Percentiles rank a stretch among this genome's conserved stretches.
These are phyloP conservation scores for Fusarium sp. DNA, from an alignment of 2,329 filamentous ascomycete genomes.

Conservation along the genomic window DNA sequence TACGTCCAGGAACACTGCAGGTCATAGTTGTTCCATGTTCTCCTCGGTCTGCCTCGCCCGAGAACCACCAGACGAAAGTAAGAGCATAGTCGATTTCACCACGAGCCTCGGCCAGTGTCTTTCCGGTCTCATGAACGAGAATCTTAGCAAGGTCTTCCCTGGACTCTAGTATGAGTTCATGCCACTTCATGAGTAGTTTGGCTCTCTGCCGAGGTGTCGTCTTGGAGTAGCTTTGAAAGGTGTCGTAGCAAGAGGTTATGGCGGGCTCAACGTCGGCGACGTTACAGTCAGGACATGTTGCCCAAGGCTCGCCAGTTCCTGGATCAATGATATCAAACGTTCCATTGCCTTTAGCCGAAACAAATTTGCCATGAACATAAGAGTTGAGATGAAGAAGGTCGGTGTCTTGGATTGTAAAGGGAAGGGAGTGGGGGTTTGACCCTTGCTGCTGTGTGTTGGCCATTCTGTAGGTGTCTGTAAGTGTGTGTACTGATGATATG, in stretches of 20 bases:
- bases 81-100: conserved; percentile 68
- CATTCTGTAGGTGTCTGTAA: background rate
- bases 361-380: conserved; percentile 2
- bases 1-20: background rate
- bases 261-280: conserved; percentile 46
- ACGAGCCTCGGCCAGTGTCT: conserved; percentile 64
- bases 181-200: conserved; percentile 53
- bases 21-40: conserved; percentile 62
- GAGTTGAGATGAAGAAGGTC: background rate
- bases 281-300: conserved; percentile 7
- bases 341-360: background rate
- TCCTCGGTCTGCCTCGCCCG: conserved; percentile 60
- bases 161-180: conserved; percentile 47
- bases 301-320: background rate
- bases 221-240: conserved; percentile 50
- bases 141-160: conserved; percentile 53
- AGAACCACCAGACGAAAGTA: conserved; percentile 68
- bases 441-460: too few relatives aligned
- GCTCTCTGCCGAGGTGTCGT: conserved; percentile 51
- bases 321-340: conserved; percentile 8
- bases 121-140: conserved; percentile 65
- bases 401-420: background rate
- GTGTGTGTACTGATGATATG: background rate
- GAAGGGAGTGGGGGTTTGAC: background rate
- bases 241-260: background rate